Percentiles rank a stretch among this genome's conserved stretches.
These are phyloP conservation scores for Ogataea haglerorum DNA, from an alignment of 805 yeast species.

Conservation along the genomic window DNA sequence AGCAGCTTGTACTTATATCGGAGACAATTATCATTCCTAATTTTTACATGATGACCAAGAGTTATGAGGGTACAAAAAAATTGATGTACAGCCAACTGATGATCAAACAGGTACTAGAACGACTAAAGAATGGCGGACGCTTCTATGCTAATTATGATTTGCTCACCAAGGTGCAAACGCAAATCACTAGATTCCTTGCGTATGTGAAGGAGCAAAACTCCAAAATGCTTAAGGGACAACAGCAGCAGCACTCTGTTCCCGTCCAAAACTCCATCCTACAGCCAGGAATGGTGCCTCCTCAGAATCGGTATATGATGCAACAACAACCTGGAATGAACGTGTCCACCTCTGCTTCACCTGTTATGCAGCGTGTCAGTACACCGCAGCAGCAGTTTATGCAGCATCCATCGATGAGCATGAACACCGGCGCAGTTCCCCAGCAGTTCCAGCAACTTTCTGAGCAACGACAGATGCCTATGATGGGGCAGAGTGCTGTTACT, in stretches of 20 bases:
- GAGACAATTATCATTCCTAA: constrained; percentile 72
- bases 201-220: constrained; percentile 60
- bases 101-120: constrained; percentile 73
- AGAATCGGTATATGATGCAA: constrained; percentile 18
- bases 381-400: constrained; percentile 13
- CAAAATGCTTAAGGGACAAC: constrained; percentile 26
- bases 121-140: constrained; percentile 44
- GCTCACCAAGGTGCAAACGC: constrained; percentile 64
- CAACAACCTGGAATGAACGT: constrained; percentile 11
- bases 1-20: constrained; percentile 62
- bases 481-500: constrained; percentile 5
- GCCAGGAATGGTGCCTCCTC: constrained; percentile 18
- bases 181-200: constrained; percentile 70
- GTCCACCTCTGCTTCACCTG: constrained; percentile 8
- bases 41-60: constrained; percentile 71
- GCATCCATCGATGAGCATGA: constrained; percentile 13
- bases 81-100: constrained; percentile 75
- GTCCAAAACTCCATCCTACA: constrained; percentile 16
- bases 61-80: constrained; percentile 70
- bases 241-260: constrained; percentile 18
- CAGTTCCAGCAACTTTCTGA: constrained; percentile 27
- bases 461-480: constrained; percentile 22
- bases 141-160: constrained; percentile 73
- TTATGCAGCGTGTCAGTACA: constrained; percentile 12
- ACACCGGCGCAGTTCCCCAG: constrained; percentile 21